Evolutionary conservation across 2,329 filamentous ascomycete species (phyloP).

Genomic region (Penicillium polonicum): DNA sequence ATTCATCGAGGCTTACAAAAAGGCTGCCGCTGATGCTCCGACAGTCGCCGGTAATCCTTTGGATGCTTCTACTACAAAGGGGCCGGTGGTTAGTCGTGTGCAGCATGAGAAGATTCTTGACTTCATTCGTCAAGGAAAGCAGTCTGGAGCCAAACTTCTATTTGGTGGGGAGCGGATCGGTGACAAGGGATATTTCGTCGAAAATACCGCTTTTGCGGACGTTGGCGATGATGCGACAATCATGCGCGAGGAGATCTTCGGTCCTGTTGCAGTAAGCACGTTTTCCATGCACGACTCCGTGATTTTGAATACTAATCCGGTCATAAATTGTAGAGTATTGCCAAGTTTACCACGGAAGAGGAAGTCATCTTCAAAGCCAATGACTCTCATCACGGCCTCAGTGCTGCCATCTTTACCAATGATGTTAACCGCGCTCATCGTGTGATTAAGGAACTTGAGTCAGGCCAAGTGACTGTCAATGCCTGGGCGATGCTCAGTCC

Average conservation of each 20-base stretch:
- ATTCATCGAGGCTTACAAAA: conserved; percentile 37
- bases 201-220: conserved; percentile 57
- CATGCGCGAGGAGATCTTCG: conserved; percentile 58
- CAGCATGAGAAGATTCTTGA: conserved; percentile 27
- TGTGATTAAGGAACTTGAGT: conserved; percentile 21
- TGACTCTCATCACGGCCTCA: conserved; percentile 43
- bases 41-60: conserved; percentile 24
- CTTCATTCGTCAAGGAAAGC: conserved; percentile 26
- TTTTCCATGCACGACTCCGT: not conserved
- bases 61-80: conserved; percentile 23
- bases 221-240: conserved; percentile 49
- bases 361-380: conserved; percentile 58
- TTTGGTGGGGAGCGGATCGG: conserved; percentile 26
- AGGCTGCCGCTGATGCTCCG: conserved; percentile 55
- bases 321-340: conserved; percentile 43
- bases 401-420: conserved; percentile 30
- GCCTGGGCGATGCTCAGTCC: conserved; percentile 28
- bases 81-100: conserved; percentile 21
- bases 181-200: conserved; percentile 60
- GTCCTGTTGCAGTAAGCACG: conserved; percentile 49
- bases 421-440: conserved; percentile 27
- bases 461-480: conserved; percentile 30
- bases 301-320: not conserved
- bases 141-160: conserved; percentile 21
- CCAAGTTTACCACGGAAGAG: conserved; percentile 59